phyloP scores from a whole-genome alignment of 2,329 filamentous ascomycete genomes.

The Diplodia seriata region DNA sequence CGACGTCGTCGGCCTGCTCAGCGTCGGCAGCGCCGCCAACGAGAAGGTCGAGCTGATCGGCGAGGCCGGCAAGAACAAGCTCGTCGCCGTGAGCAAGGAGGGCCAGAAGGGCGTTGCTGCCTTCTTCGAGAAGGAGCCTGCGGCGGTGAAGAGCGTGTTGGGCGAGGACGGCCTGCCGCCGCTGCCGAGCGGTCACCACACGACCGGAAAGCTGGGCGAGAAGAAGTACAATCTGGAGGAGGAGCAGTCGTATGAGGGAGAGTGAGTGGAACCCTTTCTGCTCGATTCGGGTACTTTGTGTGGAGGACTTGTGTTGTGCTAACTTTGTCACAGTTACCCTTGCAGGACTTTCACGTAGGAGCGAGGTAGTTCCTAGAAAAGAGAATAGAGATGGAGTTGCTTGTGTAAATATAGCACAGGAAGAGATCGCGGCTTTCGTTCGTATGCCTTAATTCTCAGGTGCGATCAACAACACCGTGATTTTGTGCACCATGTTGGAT shows the following conservation, averaged over 20 bases:
- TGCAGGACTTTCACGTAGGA: slow-evolving; percentile 52
- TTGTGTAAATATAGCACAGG: slow-evolving; percentile 22
- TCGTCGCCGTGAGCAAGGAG: slow-evolving; percentile 78
- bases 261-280: slow-evolving; percentile 43
- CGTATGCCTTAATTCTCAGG: background rate
- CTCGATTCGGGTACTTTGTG: too few relatives aligned
- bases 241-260: slow-evolving; percentile 70
- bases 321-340: slow-evolving; percentile 48
- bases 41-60: slow-evolving; percentile 84
- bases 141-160: slow-evolving; percentile 64
- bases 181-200: slow-evolving; percentile 74
- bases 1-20: slow-evolving; percentile 84
- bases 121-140: slow-evolving; percentile 72
- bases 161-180: slow-evolving; percentile 83
- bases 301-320: slow-evolving; percentile 33
- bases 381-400: slow-evolving; percentile 15
- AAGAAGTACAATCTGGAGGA: slow-evolving; percentile 72
- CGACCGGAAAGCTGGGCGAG: slow-evolving; percentile 61
- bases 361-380: slow-evolving; percentile 2
- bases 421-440: background rate
- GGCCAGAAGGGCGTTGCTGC: slow-evolving; percentile 74
- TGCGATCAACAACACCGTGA: background rate
- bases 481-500: background rate
- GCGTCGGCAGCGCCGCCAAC: slow-evolving; percentile 78
- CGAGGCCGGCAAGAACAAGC: slow-evolving; percentile 72